phyloP scores from a whole-genome alignment of 2,329 filamentous ascomycete species.

The Arthrinium phaeospermum region DNA sequence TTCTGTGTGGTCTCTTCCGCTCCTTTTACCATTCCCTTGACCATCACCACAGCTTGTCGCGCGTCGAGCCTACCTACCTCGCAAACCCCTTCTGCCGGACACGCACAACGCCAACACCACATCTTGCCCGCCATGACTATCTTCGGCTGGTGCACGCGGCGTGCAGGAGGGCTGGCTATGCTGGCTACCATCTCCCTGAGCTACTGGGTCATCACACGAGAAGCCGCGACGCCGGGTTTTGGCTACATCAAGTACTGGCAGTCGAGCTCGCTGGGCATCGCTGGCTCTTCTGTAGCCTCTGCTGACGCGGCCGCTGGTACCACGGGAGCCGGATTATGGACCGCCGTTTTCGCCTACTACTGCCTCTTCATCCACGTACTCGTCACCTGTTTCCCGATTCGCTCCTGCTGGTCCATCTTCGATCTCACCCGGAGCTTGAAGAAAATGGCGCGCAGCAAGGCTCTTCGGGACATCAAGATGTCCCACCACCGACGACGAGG shows the following conservation, averaged over 20 bases:
- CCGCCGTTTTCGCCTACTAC: constrained; percentile 66
- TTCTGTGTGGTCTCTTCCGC: constrained; percentile 21
- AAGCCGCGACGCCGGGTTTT: constrained; percentile 50
- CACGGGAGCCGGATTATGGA: constrained; percentile 55
- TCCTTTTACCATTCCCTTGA: constrained; percentile 21
- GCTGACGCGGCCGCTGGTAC: constrained; percentile 24
- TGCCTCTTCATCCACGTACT: constrained; percentile 68
- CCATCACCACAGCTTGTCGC: constrained; percentile 19
- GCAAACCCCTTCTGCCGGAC: constrained; percentile 3
- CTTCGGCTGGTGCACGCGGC: constrained; percentile 59
- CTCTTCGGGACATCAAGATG: constrained; percentile 54
- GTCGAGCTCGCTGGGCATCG: constrained; percentile 1
- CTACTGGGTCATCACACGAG: constrained; percentile 61
- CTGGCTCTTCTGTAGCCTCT: neutral
- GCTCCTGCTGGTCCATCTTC: constrained; percentile 66
- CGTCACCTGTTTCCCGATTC: constrained; percentile 66
- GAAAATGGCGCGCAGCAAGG: constrained; percentile 50
- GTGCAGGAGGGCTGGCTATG: constrained; percentile 62
- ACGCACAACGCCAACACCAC: constrained; percentile 18
- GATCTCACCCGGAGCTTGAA: constrained; percentile 59
- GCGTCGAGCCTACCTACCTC: constrained; percentile 21
- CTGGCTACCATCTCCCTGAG: constrained; percentile 53
- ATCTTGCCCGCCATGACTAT: constrained; percentile 51
- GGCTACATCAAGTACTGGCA: constrained; percentile 49
- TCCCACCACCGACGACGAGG: constrained; percentile 53